These are phyloP conservation scores for Candida glaebosa DNA, from an alignment of 805 yeast genomes.

Conservation along the genomic window DNA sequence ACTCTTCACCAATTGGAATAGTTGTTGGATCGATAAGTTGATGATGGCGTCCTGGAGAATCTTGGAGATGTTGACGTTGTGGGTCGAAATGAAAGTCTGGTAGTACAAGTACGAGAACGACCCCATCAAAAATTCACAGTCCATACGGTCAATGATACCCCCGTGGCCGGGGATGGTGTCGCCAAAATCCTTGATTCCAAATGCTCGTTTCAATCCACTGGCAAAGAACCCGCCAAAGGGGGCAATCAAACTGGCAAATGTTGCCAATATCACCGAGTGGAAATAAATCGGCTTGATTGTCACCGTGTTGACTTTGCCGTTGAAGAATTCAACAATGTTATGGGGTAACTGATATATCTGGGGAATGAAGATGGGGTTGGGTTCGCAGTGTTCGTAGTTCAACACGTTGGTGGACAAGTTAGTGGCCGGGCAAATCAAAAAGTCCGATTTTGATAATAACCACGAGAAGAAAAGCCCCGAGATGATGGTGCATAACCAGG, in stretches of 20 bases:
- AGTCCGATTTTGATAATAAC: constrained; percentile 60
- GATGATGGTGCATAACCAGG: constrained; percentile 89
- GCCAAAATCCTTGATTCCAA: constrained; percentile 95
- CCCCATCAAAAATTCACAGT: constrained; percentile 98
- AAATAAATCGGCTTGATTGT: constrained; percentile 83
- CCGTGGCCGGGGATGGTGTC: constrained; percentile 99
- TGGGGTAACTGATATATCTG: constrained; percentile 76
- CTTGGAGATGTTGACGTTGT: constrained; percentile 68
- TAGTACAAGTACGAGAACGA: constrained; percentile 88
- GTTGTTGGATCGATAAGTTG: constrained; percentile 64
- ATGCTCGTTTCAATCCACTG: constrained; percentile 94
- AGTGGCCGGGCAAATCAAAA: constrained; percentile 84
- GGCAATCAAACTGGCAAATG: constrained; percentile 94
- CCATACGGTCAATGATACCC: constrained; percentile 95
- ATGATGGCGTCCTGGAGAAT: constrained; percentile 73
- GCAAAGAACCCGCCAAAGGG: constrained; percentile 99
- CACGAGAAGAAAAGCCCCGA: constrained; percentile 67
- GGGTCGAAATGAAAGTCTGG: constrained; percentile 82
- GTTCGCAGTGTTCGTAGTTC: constrained; percentile 66
- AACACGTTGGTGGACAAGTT: constrained; percentile 61
- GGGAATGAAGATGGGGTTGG: constrained; percentile 85
- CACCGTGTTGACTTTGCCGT: constrained; percentile 42
- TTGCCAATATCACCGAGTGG: constrained; percentile 81
- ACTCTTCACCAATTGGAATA: constrained; percentile 56
- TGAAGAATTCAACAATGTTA: constrained; percentile 47